phyloP scores from a whole-genome alignment of 768 basidiomycete genomes.

The Guyanaporus albipodus region DNA sequence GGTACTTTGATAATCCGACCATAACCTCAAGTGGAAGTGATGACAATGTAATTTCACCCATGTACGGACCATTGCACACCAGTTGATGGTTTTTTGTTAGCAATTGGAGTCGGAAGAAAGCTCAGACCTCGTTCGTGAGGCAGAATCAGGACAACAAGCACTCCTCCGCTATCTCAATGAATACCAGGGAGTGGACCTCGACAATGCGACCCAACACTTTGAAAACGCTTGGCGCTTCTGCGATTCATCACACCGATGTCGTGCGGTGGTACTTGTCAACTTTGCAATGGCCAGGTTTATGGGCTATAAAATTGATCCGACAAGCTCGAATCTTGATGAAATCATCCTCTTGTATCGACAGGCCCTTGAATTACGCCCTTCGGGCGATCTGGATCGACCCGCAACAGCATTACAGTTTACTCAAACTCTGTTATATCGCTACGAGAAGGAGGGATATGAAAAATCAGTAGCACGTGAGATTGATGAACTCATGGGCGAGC shows the following conservation, averaged over 20 bases:
- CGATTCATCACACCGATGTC: background rate
- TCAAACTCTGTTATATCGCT: background rate
- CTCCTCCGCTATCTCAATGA: background rate
- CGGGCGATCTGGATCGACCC: background rate
- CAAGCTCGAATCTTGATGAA: background rate
- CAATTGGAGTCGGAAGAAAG: background rate
- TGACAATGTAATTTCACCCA: background rate
- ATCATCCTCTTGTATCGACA: background rate
- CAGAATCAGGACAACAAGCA: background rate
- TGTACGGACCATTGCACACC: background rate
- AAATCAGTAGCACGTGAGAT: background rate
- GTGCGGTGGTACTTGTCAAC: background rate
- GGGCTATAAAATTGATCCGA: background rate
- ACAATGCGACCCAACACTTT: background rate
- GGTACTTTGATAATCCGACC: background rate
- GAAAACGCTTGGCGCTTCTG: background rate
- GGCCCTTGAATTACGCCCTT: background rate
- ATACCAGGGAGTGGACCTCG: background rate
- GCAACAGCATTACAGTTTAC: background rate
- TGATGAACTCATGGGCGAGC: background rate
- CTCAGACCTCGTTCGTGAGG: background rate
- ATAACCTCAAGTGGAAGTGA: background rate
- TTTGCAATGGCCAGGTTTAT: background rate
- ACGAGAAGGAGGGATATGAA: background rate
- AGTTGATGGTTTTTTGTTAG: background rate